A percentile compares a stretch with the other conserved stretches of the same genome.
Conservation (phyloP, 176 grass and related monocot genomes). For the Saccharum officinarum region DNA sequence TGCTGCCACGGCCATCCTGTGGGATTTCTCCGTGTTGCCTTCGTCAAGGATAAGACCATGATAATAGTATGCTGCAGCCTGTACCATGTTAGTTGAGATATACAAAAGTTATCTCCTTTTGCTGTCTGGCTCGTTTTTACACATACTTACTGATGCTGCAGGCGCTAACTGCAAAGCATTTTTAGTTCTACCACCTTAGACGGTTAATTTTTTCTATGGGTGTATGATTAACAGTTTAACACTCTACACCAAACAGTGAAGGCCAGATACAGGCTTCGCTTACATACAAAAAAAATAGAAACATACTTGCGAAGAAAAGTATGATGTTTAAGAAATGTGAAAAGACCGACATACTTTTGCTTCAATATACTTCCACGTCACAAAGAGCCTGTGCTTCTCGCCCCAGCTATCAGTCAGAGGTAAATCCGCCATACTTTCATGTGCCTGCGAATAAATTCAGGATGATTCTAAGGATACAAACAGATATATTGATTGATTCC, state of each 20-base stretch:
- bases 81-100: background rate
- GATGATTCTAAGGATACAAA: background rate
- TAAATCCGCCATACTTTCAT: conserved; percentile 66
- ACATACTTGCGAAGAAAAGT: background rate
- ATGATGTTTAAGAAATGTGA: background rate
- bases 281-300: background rate
- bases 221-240: background rate
- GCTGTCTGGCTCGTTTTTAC: background rate
- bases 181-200: background rate
- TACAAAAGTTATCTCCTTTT: background rate
- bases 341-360: conserved; percentile 58
- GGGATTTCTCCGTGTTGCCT: conserved; percentile 92
- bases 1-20: conserved; percentile 70
- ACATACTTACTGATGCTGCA: background rate
- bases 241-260: background rate
- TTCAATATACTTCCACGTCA: conserved; percentile 91
- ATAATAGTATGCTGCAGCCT: conserved; percentile 96
- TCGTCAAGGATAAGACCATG: conserved; percentile 94
- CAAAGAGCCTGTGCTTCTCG: conserved; percentile 75
- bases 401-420: conserved; percentile 79
- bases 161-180: background rate
- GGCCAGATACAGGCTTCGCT: background rate
- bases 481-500: background rate
- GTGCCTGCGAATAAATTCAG: conserved; percentile 48
- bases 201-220: too few relatives aligned